These are phyloP conservation scores for Talaromyces pinophilus DNA, from an alignment of 2,329 filamentous ascomycete species.

Conservation along the genomic window DNA sequence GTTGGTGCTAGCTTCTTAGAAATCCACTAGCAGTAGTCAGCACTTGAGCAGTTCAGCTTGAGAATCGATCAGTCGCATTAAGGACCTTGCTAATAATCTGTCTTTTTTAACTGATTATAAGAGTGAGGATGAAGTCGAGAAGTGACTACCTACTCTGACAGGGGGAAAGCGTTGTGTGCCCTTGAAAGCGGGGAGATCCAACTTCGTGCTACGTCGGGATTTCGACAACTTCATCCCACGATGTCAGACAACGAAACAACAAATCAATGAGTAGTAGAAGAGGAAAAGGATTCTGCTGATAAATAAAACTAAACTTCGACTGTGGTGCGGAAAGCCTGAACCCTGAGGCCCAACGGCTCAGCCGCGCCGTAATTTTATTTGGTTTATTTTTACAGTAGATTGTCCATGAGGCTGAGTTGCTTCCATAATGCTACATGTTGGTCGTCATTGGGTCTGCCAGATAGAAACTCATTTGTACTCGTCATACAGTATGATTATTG, in stretches of 20 bases:
- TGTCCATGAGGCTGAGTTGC: constrained; percentile 2
- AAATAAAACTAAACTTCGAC: neutral
- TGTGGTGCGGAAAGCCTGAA: neutral
- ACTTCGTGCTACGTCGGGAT: constrained; percentile 1
- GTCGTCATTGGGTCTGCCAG: neutral
- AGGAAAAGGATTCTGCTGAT: neutral
- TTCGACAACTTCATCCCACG: neutral
- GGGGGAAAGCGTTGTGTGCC: neutral
- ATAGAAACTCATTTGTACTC: neutral
- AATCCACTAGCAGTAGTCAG: constrained; percentile 10
- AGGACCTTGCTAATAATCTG: neutral
- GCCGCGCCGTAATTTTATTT: constrained; percentile 5
- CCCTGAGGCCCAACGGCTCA: constrained; percentile 4
- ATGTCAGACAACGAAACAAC: neutral
- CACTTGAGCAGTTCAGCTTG: neutral
- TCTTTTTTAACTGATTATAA: neutral
- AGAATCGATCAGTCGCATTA: neutral
- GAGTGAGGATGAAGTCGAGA: neutral
- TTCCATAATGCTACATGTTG: neutral
- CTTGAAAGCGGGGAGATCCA: constrained; percentile 7
- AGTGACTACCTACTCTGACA: neutral
- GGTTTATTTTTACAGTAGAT: neutral
- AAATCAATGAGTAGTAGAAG: no score
- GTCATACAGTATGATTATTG: neutral
- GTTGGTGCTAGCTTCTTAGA: constrained; percentile 10